These are phyloP conservation scores for Russula abietina DNA, from an alignment of 768 basidiomycete species.

Conservation along the genomic window DNA sequence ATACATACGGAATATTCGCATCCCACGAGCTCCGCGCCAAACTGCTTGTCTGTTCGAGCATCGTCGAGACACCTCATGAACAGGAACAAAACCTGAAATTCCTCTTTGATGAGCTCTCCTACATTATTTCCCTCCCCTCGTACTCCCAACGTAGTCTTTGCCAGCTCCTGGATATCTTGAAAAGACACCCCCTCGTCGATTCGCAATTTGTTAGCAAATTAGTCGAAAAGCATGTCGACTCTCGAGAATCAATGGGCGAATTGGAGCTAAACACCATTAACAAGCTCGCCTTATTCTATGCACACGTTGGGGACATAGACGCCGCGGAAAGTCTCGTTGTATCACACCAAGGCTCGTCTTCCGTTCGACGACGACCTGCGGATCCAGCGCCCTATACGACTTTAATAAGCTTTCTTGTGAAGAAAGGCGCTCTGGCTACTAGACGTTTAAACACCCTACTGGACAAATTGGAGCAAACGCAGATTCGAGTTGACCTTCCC, in stretches of 20 bases:
- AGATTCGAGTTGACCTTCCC: constrained; percentile 35
- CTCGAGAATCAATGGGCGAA: constrained; percentile 10
- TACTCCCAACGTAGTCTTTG: constrained; percentile 27
- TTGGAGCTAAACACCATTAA: constrained; percentile 22
- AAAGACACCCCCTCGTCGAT: constrained; percentile 8
- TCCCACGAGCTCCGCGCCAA: constrained; percentile 37
- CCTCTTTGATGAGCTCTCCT: constrained; percentile 25
- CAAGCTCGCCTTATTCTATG: constrained; percentile 28
- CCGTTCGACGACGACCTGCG: constrained; percentile 22
- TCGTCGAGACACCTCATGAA: constrained; percentile 28
- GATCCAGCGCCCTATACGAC: constrained; percentile 34
- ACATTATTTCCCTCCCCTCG: constrained; percentile 27
- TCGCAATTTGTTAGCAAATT: constrained; percentile 21
- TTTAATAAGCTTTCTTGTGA: constrained; percentile 36
- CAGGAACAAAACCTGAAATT: constrained; percentile 19
- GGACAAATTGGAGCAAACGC: constrained; percentile 35
- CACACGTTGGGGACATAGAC: constrained; percentile 32
- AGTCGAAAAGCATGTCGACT: constrained; percentile 17
- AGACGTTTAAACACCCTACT: constrained; percentile 35
- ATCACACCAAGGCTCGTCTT: constrained; percentile 24
- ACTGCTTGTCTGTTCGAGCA: constrained; percentile 34
- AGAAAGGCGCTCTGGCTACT: constrained; percentile 27
- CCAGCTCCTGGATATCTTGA: constrained; percentile 33
- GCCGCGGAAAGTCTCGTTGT: constrained; percentile 31
- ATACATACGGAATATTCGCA: constrained; percentile 36